A percentile compares a stretch with the other conserved stretches of the same genome.
These are phyloP conservation scores for Bolboschoenus planiculmis DNA, from an alignment of 176 grass and related monocot species.

Conservation along the genomic window DNA sequence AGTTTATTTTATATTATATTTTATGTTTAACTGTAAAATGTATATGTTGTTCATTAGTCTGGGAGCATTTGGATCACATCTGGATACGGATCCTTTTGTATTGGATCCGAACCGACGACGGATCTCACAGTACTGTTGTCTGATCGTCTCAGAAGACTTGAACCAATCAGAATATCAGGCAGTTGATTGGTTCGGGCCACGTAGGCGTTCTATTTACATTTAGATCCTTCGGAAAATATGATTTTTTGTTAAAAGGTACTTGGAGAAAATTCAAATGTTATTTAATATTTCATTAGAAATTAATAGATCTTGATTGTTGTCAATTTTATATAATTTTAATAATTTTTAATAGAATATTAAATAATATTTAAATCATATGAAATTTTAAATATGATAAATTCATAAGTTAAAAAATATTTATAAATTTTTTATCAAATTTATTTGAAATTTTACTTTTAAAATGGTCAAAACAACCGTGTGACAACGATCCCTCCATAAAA, in stretches of 20 bases:
- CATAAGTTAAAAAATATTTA: neutral
- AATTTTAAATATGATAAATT: neutral
- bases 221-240: too few relatives aligned
- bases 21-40: too few relatives aligned
- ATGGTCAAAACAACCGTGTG: too few relatives aligned
- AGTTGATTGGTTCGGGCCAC: neutral
- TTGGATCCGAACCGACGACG: neutral
- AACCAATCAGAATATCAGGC: neutral
- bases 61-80: neutral
- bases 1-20: too few relatives aligned
- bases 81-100: neutral
- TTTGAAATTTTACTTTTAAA: too few relatives aligned
- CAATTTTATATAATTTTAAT: neutral
- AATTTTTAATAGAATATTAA: neutral
- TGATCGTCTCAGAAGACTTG: neutral
- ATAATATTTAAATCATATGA: neutral
- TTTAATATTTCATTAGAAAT: neutral
- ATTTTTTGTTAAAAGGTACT: too few relatives aligned
- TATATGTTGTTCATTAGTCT: too few relatives aligned
- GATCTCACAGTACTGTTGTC: neutral
- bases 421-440: too few relatives aligned
- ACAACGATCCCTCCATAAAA: neutral
- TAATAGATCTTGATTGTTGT: neutral
- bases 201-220: too few relatives aligned
- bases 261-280: neutral